A percentile compares a stretch with the other conserved stretches of the same genome.
These are phyloP conservation scores for Botrytis sinoallii DNA, from an alignment of 2,329 filamentous ascomycete genomes.

Conservation along the genomic window DNA sequence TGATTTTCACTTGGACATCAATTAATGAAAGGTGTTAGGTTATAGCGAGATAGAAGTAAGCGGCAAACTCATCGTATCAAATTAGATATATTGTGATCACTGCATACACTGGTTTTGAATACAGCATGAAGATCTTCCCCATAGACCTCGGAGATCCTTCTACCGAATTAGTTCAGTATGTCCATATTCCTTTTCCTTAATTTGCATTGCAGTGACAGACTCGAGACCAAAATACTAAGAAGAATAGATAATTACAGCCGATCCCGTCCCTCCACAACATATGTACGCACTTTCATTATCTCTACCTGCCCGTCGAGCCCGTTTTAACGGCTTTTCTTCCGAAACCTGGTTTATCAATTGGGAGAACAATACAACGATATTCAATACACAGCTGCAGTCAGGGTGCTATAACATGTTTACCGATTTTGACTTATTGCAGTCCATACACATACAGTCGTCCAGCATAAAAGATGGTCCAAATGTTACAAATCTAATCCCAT, in stretches of 20 bases:
- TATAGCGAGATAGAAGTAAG: not conserved
- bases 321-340: not conserved
- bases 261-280: not conserved
- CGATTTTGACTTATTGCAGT: not conserved
- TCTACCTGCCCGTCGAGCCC: not conserved
- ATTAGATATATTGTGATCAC: not conserved
- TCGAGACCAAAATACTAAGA: not conserved
- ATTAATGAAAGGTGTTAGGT: not conserved
- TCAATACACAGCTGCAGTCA: not conserved
- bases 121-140: not conserved
- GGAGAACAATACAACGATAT: not conserved
- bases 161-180: not conserved
- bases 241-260: not conserved
- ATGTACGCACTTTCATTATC: not conserved
- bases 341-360: not conserved
- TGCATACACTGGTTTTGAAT: not conserved
- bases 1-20: not conserved
- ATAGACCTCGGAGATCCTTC: slow-evolving; percentile 6
- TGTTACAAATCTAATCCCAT: not conserved
- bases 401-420: not conserved
- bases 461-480: slow-evolving; percentile 2
- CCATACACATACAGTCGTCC: not conserved
- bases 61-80: not conserved
- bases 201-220: not conserved
- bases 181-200: not conserved